Base-by-base conservation (phyloP, 1,139 yeast genomes). In the Hyphopichia fennica region DNA sequence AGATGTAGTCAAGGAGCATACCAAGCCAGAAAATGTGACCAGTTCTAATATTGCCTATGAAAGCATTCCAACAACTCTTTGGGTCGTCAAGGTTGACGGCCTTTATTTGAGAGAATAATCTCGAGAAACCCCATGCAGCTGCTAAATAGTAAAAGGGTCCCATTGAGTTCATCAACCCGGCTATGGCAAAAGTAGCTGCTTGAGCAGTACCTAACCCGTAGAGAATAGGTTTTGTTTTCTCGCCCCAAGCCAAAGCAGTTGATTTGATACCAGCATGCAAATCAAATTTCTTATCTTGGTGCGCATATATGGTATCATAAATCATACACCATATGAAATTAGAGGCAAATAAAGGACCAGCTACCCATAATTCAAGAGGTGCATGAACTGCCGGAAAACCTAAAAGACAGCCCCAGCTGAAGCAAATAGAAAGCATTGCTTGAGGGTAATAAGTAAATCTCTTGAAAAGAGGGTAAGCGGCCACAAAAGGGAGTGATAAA, bases 361-460 rank as follows among this genome's bases (percentile, higher is more conserved):
- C 91, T 3, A 90, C 87, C 17, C 81, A 67, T 69, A 81, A 75
- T 51, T 80, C 75, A 75, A 93, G 77, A 1, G 91, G 80, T 1
- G 96, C 96, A 1, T 74, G 72, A 77, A 95, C 89, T 0, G 98
- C 98, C 3, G 99, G 97, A 63, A 87, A 93, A 0, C 99, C 99
- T 28, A 93, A 68, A 32, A 93, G 62, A 10, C 96, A 90, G 20
- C 96, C 99, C 99, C 99, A 95, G 47, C 89, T 85, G 63, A 89
- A 95, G 54, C 96, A 87, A 13, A 86, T 74, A 16, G 96, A 79
- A 13, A 95, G 75, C 53, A 81, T 82, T 7, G 81, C 81, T 62
- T 95, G 99, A 6, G 99, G 99, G 61, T 90, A 93, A 62, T 91
- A 89, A 0, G 99, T 93, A 60, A 90, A 86, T 53, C 99, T 72